A percentile compares a stretch with the other conserved stretches of the same genome.
Conservation (phyloP, 2,329 filamentous ascomycete genomes). For the Diplocarpon mali region DNA sequence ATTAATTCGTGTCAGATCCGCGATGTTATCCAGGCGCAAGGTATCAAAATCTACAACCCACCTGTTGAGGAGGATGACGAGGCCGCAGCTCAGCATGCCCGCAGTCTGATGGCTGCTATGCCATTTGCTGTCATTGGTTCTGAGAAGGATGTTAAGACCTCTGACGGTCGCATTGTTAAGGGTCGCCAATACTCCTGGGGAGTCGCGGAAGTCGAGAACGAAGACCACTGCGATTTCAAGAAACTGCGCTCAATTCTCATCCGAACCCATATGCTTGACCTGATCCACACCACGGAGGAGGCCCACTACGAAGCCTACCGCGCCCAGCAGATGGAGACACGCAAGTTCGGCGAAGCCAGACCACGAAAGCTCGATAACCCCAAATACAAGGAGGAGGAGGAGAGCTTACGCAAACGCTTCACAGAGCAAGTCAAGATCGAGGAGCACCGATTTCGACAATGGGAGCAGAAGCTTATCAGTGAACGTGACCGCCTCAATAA, state of each 20-base stretch:
- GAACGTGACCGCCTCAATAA: constrained; percentile 99
- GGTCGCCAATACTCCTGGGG: constrained; percentile 98
- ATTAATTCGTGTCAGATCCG: constrained; percentile 53
- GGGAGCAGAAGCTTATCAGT: constrained; percentile 99
- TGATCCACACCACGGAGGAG: constrained; percentile 99
- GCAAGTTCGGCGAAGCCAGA: constrained; percentile 96
- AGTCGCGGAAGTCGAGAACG: constrained; percentile 98
- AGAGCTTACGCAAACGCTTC: constrained; percentile 95
- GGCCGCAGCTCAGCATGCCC: constrained; percentile 86
- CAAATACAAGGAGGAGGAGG: constrained; percentile 99
- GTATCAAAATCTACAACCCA: constrained; percentile 99
- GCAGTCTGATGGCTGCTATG: constrained; percentile 91
- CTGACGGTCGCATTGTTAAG: constrained; percentile 94
- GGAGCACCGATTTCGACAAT: constrained; percentile 97
- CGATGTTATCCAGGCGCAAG: constrained; percentile 92
- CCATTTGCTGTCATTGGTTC: constrained; percentile 98
- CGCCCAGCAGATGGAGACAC: constrained; percentile 98
- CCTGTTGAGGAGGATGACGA: constrained; percentile 98
- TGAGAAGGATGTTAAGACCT: constrained; percentile 97
- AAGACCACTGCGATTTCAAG: constrained; percentile 99
- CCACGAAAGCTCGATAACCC: constrained; percentile 98
- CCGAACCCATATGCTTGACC: constrained; percentile 98
- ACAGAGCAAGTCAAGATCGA: constrained; percentile 99
- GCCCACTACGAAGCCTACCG: constrained; percentile 99
- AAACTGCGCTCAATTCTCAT: constrained; percentile 98